Evolutionary conservation across 1,139 yeast genomes (phyloP).

Genomic region (Protomyces inundatus): DNA sequence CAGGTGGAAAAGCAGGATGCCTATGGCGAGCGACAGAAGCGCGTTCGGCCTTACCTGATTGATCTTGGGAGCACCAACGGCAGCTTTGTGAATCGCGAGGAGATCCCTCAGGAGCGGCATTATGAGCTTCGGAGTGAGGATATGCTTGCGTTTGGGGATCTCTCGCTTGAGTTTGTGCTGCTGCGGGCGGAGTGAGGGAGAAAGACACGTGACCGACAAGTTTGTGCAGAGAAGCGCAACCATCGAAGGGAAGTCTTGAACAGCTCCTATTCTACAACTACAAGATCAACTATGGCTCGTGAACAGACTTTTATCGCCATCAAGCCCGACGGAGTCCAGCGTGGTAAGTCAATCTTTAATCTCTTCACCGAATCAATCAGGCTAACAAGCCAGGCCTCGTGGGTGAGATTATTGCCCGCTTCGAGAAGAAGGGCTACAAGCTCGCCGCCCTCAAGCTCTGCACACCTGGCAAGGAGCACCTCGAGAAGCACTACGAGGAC

Average conservation of each 20-base stretch:
- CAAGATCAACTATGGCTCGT: constrained; percentile 9
- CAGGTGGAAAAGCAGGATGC: constrained; percentile 30
- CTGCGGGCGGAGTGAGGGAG: constrained; percentile 27
- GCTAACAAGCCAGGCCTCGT: constrained; percentile 46
- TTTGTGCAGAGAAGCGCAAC: background rate
- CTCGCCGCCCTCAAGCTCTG: constrained; percentile 92
- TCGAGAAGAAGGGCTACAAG: constrained; percentile 76
- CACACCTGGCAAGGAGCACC: constrained; percentile 77
- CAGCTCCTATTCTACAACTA: background rate
- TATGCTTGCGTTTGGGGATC: constrained; percentile 46
- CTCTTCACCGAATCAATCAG: background rate
- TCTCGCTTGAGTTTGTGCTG: constrained; percentile 39
- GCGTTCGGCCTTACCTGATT: constrained; percentile 44
- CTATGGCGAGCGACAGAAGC: constrained; percentile 31
- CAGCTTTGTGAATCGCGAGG: constrained; percentile 47
- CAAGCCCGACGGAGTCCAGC: constrained; percentile 99
- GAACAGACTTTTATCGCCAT: constrained; percentile 59
- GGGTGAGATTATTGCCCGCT: constrained; percentile 83
- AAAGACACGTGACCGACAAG: background rate
- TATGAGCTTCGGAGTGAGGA: constrained; percentile 50
- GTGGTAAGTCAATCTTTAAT: constrained; percentile 52
- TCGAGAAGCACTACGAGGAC: constrained; percentile 70
- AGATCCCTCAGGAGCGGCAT: constrained; percentile 46
- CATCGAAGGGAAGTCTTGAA: background rate
- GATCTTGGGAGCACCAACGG: constrained; percentile 55